phyloP scores from a whole-genome alignment of 2,329 filamentous ascomycete genomes.

The Colletotrichum musae region DNA sequence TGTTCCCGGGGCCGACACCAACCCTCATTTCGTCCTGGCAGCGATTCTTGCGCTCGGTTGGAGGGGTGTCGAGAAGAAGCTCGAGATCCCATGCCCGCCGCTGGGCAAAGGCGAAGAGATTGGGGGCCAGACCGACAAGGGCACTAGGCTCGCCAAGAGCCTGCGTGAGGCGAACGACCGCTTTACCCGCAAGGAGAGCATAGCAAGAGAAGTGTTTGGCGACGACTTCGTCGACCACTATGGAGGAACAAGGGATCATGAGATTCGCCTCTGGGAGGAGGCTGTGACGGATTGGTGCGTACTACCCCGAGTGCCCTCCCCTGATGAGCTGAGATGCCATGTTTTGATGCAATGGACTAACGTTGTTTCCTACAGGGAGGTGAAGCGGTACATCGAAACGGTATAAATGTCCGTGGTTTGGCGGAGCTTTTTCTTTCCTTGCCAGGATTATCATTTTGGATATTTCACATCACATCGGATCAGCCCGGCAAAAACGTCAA shows the following conservation, averaged over 20 bases:
- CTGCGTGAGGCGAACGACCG: constrained; percentile 86
- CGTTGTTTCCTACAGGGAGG: constrained; percentile 69
- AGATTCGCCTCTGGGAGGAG: constrained; percentile 92
- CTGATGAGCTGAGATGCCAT: background rate
- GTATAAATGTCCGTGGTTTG: constrained; percentile 58
- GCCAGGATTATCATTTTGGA: constrained; percentile 12
- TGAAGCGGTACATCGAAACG: constrained; percentile 85
- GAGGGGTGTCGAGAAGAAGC: constrained; percentile 92
- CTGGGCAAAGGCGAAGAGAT: constrained; percentile 89
- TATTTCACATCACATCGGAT: constrained; percentile 4
- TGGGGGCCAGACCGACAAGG: constrained; percentile 78
- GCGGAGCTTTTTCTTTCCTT: constrained; percentile 12
- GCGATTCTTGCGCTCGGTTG: constrained; percentile 91
- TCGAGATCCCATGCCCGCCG: constrained; percentile 85
- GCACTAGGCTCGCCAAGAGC: constrained; percentile 84
- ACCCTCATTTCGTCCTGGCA: constrained; percentile 88
- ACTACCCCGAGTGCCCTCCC: background rate
- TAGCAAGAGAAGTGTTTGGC: constrained; percentile 94
- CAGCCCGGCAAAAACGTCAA: constrained; percentile 18
- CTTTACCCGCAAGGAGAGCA: constrained; percentile 83
- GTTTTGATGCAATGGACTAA: constrained; percentile 3
- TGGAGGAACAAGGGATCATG: constrained; percentile 92
- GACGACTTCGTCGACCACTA: constrained; percentile 97
- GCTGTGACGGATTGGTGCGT: constrained; percentile 96
- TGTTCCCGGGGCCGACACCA: constrained; percentile 94